Evolutionary conservation across 108 stramenopile species (phyloP).

Genomic region (Cyclotella choctawhatcheeana): DNA sequence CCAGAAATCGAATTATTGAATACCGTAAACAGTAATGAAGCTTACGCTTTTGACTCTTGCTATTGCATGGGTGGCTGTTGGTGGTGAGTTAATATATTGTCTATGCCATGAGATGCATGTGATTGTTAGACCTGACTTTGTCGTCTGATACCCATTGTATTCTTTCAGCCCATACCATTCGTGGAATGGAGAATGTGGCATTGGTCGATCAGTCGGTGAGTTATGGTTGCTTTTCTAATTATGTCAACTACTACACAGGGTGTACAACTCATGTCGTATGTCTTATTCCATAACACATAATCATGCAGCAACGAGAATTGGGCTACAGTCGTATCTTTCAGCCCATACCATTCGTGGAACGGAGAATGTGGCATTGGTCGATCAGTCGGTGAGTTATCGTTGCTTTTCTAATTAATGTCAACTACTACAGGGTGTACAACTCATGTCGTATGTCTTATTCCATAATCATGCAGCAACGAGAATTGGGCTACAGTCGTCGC

Average conservation of each 20-base stretch:
- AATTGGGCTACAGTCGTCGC: slow-evolving; percentile 3
- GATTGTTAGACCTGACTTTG: background rate
- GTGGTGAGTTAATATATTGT: background rate
- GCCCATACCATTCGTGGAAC: slow-evolving; percentile 4
- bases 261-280: background rate
- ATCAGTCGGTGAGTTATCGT: background rate
- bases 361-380: background rate
- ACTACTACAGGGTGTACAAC: background rate
- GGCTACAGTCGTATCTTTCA: background rate
- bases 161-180: background rate
- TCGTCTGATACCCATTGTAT: background rate
- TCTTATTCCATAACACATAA: background rate
- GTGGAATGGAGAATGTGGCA: background rate
- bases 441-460: background rate
- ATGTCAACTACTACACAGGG: background rate
- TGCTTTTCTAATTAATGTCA: background rate
- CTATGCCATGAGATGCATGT: background rate
- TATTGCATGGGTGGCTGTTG: slow-evolving; percentile 6
- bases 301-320: background rate
- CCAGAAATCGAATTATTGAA: background rate
- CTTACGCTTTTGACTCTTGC: background rate
- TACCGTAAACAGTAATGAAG: background rate
- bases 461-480: background rate
- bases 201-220: slow-evolving; percentile 6
- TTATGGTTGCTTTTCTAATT: background rate